phyloP scores from a whole-genome alignment of 768 basidiomycete species.

The Tulasnella sp. region DNA sequence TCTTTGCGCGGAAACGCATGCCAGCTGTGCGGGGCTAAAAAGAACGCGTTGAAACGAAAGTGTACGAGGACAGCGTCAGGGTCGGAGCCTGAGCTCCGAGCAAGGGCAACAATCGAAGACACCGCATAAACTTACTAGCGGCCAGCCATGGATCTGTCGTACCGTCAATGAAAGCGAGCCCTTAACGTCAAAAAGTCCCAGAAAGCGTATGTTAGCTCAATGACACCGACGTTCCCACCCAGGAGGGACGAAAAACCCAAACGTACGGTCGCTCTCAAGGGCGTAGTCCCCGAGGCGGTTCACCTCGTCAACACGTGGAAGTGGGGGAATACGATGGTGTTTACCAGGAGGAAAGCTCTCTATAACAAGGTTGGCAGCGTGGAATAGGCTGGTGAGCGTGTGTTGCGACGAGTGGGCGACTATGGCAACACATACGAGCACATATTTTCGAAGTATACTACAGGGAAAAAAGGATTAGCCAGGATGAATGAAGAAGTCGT shows the following conservation, averaged over 20 bases:
- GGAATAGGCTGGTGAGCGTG: neutral
- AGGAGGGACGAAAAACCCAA: neutral
- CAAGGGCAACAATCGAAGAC: neutral
- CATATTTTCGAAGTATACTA: slow-evolving; percentile 11
- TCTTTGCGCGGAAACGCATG: slow-evolving; percentile 58
- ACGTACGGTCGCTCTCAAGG: slow-evolving; percentile 49
- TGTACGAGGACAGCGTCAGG: neutral
- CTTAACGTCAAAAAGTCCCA: neutral
- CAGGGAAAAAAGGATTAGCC: neutral
- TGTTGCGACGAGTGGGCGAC: neutral
- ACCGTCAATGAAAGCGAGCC: slow-evolving; percentile 80
- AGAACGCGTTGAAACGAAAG: neutral
- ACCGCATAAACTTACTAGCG: slow-evolving; percentile 6
- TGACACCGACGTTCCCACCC: neutral
- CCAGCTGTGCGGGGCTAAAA: slow-evolving; percentile 52
- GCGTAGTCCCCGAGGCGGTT: slow-evolving; percentile 78
- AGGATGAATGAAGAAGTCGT: neutral
- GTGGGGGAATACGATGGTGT: slow-evolving; percentile 52
- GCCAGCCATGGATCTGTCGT: slow-evolving; percentile 5
- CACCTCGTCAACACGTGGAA: slow-evolving; percentile 73
- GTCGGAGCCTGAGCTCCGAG: neutral
- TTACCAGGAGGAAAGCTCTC: slow-evolving; percentile 72
- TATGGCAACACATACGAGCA: neutral
- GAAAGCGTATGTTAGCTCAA: neutral
- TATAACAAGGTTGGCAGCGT: neutral